These are phyloP conservation scores for Polygonum maritimum DNA, from an alignment of 148 eudicot species.

Conservation along the genomic window DNA sequence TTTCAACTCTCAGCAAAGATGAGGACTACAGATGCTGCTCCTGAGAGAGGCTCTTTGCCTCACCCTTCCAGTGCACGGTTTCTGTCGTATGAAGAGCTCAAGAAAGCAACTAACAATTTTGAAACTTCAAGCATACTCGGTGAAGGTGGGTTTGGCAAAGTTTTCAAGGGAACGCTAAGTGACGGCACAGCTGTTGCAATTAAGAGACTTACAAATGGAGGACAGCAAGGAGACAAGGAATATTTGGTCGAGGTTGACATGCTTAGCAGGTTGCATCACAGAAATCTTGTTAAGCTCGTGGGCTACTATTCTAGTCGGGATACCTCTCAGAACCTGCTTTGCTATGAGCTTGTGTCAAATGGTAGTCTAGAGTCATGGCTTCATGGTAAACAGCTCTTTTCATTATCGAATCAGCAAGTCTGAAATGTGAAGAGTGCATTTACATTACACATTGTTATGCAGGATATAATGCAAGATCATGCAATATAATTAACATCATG, in stretches of 20 bases:
- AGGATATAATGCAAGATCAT: no score
- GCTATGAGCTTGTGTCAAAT: slow-evolving; percentile 96
- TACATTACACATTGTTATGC: no score
- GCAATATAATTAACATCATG: no score
- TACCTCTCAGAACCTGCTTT: slow-evolving; percentile 72
- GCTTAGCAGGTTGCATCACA: slow-evolving; percentile 97
- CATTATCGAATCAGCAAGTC: not conserved
- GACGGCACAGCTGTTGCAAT: slow-evolving; percentile 95
- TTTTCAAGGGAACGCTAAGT: slow-evolving; percentile 73
- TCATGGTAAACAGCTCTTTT: slow-evolving; percentile 50
- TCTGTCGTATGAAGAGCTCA: slow-evolving; percentile 80
- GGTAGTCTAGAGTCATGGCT: slow-evolving; percentile 96
- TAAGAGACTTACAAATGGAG: slow-evolving; percentile 84
- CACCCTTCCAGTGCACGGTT: slow-evolving; percentile 89
- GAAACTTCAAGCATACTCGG: slow-evolving; percentile 70
- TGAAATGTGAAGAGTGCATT: not conserved
- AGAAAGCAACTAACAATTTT: slow-evolving; percentile 85
- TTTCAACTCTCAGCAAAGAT: slow-evolving; percentile 31
- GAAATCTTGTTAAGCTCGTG: slow-evolving; percentile 92
- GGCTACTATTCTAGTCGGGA: slow-evolving; percentile 85
- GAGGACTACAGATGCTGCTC: slow-evolving; percentile 39
- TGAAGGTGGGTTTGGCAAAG: slow-evolving; percentile 97
- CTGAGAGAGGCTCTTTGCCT: slow-evolving; percentile 62
- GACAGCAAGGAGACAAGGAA: slow-evolving; percentile 92
- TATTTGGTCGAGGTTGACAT: slow-evolving; percentile 91